phyloP scores from a whole-genome alignment of 257 asterid species.

The Henckelia pumila region DNA sequence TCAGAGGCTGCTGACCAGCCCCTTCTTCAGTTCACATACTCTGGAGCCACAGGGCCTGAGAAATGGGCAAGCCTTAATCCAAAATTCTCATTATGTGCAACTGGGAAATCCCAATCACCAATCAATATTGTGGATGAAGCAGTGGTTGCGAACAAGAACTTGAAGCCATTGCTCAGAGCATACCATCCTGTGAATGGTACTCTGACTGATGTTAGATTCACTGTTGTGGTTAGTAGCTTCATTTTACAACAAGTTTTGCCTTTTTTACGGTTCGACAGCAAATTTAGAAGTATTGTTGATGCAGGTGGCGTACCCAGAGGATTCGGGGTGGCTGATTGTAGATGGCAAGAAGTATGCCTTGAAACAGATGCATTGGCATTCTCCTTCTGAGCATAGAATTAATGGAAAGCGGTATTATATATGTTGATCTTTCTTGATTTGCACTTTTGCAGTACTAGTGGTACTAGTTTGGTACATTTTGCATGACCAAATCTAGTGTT shows the following conservation, averaged over 20 bases:
- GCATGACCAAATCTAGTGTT: too few species aligned
- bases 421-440: not conserved
- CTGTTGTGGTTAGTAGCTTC: constrained; percentile 51
- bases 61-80: constrained; percentile 72
- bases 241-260: not conserved
- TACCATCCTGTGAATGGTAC: constrained; percentile 55
- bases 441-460: too few species aligned
- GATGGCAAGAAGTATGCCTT: constrained; percentile 45
- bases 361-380: constrained; percentile 79
- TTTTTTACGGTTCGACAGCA: too few species aligned
- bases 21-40: constrained; percentile 51
- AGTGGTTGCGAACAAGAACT: constrained; percentile 26
- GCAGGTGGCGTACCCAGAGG: constrained; percentile 71
- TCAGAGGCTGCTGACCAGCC: constrained; percentile 23
- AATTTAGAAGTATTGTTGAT: not conserved
- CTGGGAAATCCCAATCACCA: constrained; percentile 74
- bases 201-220: constrained; percentile 56
- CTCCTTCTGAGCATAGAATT: constrained; percentile 64
- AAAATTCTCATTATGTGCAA: constrained; percentile 49
- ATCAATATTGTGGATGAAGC: constrained; percentile 42
- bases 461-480: too few species aligned
- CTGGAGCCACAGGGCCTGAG: constrained; percentile 66
- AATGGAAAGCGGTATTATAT: constrained; percentile 42
- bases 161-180: constrained; percentile 55
- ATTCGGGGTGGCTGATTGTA: constrained; percentile 46